Evolutionary conservation across 176 grass and related monocot genomes (phyloP).

Genomic region (Oryza longistaminata): DNA sequence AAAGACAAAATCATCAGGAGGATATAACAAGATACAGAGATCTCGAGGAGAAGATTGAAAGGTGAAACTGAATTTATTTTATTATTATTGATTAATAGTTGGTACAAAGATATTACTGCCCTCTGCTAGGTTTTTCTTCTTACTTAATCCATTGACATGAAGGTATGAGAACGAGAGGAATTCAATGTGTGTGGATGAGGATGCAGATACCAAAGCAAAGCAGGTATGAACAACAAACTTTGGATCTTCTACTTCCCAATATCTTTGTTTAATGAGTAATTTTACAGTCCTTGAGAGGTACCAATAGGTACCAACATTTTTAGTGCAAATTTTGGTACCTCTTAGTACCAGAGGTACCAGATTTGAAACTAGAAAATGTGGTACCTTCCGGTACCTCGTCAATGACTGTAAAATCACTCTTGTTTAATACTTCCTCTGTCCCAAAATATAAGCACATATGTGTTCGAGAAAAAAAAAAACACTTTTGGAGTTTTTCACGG

Average conservation of each 20-base stretch:
- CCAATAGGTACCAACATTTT: too few relatives aligned
- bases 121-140: slow-evolving; percentile 33
- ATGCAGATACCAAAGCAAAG: slow-evolving; percentile 65
- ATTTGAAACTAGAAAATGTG: too few relatives aligned
- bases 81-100: slow-evolving; percentile 1
- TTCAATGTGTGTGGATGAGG: slow-evolving; percentile 54
- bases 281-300: too few relatives aligned
- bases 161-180: slow-evolving; percentile 63
- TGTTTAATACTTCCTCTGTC: neutral
- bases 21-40: slow-evolving; percentile 80
- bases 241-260: neutral
- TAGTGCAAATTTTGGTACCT: too few relatives aligned
- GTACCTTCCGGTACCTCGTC: too few relatives aligned
- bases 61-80: slow-evolving; percentile 46
- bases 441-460: too few relatives aligned
- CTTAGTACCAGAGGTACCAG: too few relatives aligned
- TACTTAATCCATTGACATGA: slow-evolving; percentile 44
- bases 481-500: too few relatives aligned
- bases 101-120: neutral
- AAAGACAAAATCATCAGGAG: slow-evolving; percentile 71
- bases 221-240: slow-evolving; percentile 49
- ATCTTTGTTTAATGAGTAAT: neutral
- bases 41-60: slow-evolving; percentile 78
- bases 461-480: too few relatives aligned
- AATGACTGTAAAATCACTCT: too few relatives aligned